Evolutionary conservation across 2,329 filamentous ascomycete genomes (phyloP).

Genomic region (Aspergillus clavatus): DNA sequence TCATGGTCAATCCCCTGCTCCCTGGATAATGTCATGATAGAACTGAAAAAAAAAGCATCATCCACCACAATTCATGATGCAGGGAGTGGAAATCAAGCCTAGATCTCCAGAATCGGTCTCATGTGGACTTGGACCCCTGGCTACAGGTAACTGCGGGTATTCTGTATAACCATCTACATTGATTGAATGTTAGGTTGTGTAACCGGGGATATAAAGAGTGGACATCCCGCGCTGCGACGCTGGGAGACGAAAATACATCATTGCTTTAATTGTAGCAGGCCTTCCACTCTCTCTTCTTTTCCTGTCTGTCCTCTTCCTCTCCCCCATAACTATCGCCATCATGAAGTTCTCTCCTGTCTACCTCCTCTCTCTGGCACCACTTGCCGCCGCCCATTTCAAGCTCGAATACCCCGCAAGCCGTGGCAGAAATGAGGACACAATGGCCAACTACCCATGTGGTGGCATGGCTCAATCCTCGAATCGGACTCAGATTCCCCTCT

Average conservation of each 20-base stretch:
- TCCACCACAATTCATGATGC: too few species aligned
- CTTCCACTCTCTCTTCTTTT: too few species aligned
- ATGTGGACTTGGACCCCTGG: background rate
- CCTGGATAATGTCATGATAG: background rate
- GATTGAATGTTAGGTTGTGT: background rate
- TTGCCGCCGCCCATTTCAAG: slow-evolving; percentile 52
- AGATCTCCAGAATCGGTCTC: too few species aligned
- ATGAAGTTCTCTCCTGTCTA: slow-evolving; percentile 34
- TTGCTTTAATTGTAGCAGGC: background rate
- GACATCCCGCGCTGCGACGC: too few species aligned
- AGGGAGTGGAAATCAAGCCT: background rate
- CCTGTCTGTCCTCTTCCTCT: background rate
- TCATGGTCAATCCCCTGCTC: too few species aligned
- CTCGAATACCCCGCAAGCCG: slow-evolving; percentile 51
- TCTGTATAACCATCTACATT: too few species aligned
- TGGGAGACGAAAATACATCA: background rate
- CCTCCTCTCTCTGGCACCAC: slow-evolving; percentile 40
- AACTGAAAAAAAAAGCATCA: background rate
- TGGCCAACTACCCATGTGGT: slow-evolving; percentile 48
- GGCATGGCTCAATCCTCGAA: slow-evolving; percentile 42
- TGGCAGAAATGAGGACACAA: slow-evolving; percentile 46
- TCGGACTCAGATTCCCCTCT: slow-evolving; percentile 48
- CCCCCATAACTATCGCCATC: slow-evolving; percentile 1
- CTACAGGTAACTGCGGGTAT: background rate
- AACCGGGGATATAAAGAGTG: background rate